These are phyloP conservation scores for Mycena sp. DNA, from an alignment of 1,284 basidiomycete genomes.

Conservation along the genomic window DNA sequence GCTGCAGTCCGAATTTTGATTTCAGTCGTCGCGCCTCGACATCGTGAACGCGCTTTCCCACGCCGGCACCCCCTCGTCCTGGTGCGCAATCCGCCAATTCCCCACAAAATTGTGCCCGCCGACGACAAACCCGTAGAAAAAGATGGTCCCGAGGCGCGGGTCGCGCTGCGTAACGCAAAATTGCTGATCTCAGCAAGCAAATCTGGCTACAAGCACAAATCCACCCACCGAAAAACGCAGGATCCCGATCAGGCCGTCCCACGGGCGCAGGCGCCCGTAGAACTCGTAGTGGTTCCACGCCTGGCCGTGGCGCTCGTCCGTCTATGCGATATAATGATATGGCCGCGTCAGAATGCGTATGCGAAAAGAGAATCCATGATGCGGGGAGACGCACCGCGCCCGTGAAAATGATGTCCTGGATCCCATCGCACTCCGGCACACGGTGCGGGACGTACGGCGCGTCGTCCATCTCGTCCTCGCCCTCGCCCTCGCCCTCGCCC, in stretches of 20 bases:
- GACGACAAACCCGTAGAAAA: conserved; percentile 77
- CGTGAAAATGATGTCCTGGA: conserved; percentile 65
- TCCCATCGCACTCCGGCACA: conserved; percentile 55
- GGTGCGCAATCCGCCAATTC: conserved; percentile 62
- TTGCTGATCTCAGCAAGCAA: no score
- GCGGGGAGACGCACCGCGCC: conserved; percentile 50
- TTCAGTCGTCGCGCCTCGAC: conserved; percentile 51
- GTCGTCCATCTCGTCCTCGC: conserved; percentile 12
- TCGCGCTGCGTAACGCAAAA: conserved; percentile 30
- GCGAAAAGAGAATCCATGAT: not conserved
- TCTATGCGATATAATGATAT: no score
- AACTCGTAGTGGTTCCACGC: conserved; percentile 70
- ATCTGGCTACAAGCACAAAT: no score
- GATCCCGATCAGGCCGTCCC: conserved; percentile 75
- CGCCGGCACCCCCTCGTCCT: conserved; percentile 51
- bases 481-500: conserved; percentile 31
- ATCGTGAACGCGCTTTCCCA: conserved; percentile 70
- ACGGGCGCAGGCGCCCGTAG: conserved; percentile 70
- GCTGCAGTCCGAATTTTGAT: not conserved
- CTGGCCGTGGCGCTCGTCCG: conserved; percentile 60
- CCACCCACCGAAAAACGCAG: conserved; percentile 57
- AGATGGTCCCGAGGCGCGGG: conserved; percentile 50
- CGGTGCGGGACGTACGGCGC: conserved; percentile 34
- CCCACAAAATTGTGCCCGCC: conserved; percentile 73
- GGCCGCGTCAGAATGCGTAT: conserved; percentile 9